A percentile compares a stretch with the other conserved stretches of the same genome.
phyloP scores from a whole-genome alignment of 2,329 filamentous ascomycete species.

The Colletotrichum trifolii region DNA sequence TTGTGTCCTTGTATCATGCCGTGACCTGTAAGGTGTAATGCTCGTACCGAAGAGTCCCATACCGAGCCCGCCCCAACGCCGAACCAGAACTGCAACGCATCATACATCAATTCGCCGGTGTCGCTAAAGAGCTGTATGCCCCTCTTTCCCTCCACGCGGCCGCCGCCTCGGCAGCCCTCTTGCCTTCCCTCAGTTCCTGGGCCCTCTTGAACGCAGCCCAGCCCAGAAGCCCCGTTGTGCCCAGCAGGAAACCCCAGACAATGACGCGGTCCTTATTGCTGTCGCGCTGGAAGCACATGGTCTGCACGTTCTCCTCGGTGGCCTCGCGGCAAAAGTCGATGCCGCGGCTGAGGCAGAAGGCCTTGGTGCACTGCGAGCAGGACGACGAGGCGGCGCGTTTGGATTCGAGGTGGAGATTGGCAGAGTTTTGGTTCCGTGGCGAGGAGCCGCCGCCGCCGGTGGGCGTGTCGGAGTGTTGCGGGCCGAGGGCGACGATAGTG shows the following conservation, averaged over 20 bases:
- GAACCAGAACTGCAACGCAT: no score
- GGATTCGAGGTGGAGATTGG: slow-evolving; percentile 36
- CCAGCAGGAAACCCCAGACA: slow-evolving; percentile 72
- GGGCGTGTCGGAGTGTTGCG: slow-evolving; percentile 45
- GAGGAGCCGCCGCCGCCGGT: slow-evolving; percentile 39
- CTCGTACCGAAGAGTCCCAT: no score
- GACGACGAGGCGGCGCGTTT: slow-evolving; percentile 55
- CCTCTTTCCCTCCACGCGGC: slow-evolving; percentile 34
- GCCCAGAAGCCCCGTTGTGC: slow-evolving; percentile 67
- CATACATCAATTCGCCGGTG: slow-evolving; percentile 12
- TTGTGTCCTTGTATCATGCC: neutral
- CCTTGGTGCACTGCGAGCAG: slow-evolving; percentile 72
- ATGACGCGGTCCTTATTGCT: slow-evolving; percentile 75
- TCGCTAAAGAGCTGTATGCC: slow-evolving; percentile 11
- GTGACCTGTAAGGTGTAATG: neutral
- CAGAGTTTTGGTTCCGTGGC: slow-evolving; percentile 38
- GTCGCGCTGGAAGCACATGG: slow-evolving; percentile 74
- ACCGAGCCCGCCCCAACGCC: no score
- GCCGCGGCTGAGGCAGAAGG: slow-evolving; percentile 69
- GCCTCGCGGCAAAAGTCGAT: slow-evolving; percentile 73
- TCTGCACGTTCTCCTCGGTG: slow-evolving; percentile 70
- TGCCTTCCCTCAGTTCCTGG: slow-evolving; percentile 52
- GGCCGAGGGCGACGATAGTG: slow-evolving; percentile 72
- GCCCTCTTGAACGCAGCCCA: slow-evolving; percentile 68
- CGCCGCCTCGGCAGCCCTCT: slow-evolving; percentile 25